Conservation (phyloP, 2,329 filamentous ascomycete genomes). For the Fusarium tricinctum region DNA sequence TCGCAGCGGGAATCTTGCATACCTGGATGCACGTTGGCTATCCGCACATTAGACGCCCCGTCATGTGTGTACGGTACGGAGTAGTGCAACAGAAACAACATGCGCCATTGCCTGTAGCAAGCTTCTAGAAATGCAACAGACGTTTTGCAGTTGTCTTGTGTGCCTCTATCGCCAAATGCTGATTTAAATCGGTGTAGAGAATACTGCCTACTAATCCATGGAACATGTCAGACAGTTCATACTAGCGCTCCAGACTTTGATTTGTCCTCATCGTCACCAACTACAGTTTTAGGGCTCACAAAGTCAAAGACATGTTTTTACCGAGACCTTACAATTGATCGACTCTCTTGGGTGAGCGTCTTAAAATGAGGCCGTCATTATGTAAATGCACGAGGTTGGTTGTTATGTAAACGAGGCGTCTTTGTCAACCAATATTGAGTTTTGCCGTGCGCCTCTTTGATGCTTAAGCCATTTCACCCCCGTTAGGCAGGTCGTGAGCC, state of each 20-base stretch:
- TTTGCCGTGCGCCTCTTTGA: background rate
- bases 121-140: constrained; percentile 39
- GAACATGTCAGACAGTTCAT: background rate
- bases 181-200: constrained; percentile 12
- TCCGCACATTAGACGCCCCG: constrained; percentile 31
- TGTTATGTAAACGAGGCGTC: background rate
- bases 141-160: constrained; percentile 14
- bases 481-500: background rate
- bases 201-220: background rate
- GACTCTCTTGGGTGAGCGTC: background rate
- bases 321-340: background rate
- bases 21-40: constrained; percentile 33
- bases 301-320: background rate
- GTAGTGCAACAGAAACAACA: constrained; percentile 38
- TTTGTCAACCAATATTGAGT: background rate
- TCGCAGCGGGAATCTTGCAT: constrained; percentile 52
- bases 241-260: background rate
- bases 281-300: background rate
- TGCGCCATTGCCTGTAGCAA: constrained; percentile 23
- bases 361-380: background rate
- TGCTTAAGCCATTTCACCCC: background rate
- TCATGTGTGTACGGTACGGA: constrained; percentile 12
- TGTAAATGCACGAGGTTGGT: background rate
- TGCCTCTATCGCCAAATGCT: constrained; percentile 31
- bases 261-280: no score